Evolutionary conservation across 495 filamentous ascomycete genomes (phyloP).

Genomic region (Xylaria palmicola): DNA sequence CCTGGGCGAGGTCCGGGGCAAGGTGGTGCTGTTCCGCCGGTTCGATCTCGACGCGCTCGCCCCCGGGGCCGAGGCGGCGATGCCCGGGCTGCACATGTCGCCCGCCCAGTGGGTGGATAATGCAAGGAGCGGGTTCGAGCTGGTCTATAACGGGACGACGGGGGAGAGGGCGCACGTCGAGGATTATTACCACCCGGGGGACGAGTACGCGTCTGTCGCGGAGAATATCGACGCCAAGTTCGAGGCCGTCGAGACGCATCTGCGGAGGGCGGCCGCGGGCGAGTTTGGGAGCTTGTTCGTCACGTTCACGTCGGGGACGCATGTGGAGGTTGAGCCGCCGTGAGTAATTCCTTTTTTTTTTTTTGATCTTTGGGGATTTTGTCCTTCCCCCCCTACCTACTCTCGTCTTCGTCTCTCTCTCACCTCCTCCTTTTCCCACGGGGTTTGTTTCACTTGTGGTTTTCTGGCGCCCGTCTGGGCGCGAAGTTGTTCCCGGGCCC

Average conservation of each 20-base stretch:
- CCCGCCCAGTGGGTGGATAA: slow-evolving; percentile 79
- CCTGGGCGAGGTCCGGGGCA: slow-evolving; percentile 72
- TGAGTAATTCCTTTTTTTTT: too few relatives aligned
- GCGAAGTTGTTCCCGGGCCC: too few relatives aligned
- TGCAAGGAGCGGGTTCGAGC: slow-evolving; percentile 53
- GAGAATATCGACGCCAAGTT: slow-evolving; percentile 73
- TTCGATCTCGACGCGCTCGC: slow-evolving; percentile 60
- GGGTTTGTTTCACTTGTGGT: too few relatives aligned
- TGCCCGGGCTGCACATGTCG: slow-evolving; percentile 68
- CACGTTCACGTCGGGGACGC: slow-evolving; percentile 48
- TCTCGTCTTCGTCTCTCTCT: too few relatives aligned
- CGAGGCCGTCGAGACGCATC: slow-evolving; percentile 61
- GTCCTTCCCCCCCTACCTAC: too few relatives aligned
- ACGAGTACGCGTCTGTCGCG: slow-evolving; percentile 22
- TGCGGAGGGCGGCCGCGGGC: slow-evolving; percentile 55
- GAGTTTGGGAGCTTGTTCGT: slow-evolving; percentile 43
- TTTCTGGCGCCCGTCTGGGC: too few relatives aligned
- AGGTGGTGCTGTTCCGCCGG: slow-evolving; percentile 74
- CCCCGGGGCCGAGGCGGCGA: slow-evolving; percentile 45
- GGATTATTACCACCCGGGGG: slow-evolving; percentile 77
- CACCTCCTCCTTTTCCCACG: too few relatives aligned
- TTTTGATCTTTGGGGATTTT: too few relatives aligned
- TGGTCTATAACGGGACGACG: slow-evolving; percentile 43
- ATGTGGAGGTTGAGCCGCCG: slow-evolving; percentile 41
- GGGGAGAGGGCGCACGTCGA: slow-evolving; percentile 70